A percentile compares a stretch with the other conserved stretches of the same genome.
These are phyloP conservation scores for Salmacisia buchloeana DNA, from an alignment of 1,284 basidiomycete species.

Conservation along the genomic window DNA sequence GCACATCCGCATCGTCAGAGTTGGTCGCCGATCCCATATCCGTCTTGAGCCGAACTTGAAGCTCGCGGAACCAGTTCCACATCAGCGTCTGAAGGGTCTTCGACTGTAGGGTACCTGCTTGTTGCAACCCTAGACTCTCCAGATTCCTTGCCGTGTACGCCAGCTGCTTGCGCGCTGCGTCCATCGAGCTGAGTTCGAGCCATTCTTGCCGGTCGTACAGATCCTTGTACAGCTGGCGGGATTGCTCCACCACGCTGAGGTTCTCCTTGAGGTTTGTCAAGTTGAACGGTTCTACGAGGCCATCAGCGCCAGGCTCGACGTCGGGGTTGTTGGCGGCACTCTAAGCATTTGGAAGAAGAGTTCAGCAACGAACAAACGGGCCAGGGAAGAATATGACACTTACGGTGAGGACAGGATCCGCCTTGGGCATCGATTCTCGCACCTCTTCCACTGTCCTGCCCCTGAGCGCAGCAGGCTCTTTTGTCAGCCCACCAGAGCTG, in stretches of 20 bases:
- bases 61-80: constrained; percentile 48
- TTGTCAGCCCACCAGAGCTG: background rate
- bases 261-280: constrained; percentile 38
- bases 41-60: constrained; percentile 24
- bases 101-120: constrained; percentile 28
- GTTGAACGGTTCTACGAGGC: constrained; percentile 29
- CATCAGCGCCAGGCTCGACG: background rate
- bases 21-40: constrained; percentile 20
- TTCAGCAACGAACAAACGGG: background rate
- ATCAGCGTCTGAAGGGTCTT: constrained; percentile 45
- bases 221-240: constrained; percentile 28
- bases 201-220: constrained; percentile 46
- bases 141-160: constrained; percentile 34
- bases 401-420: background rate
- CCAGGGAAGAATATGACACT: background rate
- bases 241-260: constrained; percentile 37
- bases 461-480: background rate
- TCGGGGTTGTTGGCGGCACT: background rate
- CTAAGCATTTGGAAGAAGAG: background rate
- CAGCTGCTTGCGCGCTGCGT: constrained; percentile 42
- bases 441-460: background rate
- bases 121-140: constrained; percentile 35
- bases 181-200: constrained; percentile 45
- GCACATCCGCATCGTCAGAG: constrained; percentile 11
- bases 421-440: background rate